These are phyloP conservation scores for Trypanosoma boissoni DNA, from an alignment of 208 protist genomes.

Conservation along the genomic window DNA sequence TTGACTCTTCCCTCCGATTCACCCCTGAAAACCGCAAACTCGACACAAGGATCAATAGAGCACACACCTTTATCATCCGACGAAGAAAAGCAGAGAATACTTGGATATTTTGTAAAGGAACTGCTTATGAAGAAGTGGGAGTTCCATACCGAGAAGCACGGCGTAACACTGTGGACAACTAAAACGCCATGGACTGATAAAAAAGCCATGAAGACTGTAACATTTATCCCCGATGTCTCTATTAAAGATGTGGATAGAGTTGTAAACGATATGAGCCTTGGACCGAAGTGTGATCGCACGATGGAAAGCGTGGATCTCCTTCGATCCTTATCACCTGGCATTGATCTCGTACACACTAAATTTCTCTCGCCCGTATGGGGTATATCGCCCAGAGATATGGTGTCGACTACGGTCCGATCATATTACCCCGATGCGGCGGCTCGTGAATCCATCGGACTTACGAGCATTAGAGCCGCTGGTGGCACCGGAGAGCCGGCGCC, in stretches of 20 bases:
- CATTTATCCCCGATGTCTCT: constrained; percentile 26
- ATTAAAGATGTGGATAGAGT: constrained; percentile 29
- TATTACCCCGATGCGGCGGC: constrained; percentile 31
- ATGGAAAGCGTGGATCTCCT: constrained; percentile 17
- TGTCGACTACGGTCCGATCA: constrained; percentile 15
- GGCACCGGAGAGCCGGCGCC: not conserved
- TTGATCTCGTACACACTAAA: constrained; percentile 24
- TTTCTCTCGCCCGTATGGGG: constrained; percentile 23
- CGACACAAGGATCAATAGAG: not conserved
- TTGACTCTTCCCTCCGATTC: too few relatives aligned
- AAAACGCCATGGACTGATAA: constrained; percentile 21
- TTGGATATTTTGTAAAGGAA: constrained; percentile 27
- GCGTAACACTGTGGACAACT: constrained; percentile 19
- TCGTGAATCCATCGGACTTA: constrained; percentile 22
- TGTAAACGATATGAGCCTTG: constrained; percentile 24
- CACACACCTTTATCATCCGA: not conserved
- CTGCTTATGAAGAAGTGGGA: constrained; percentile 25
- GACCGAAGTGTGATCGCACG: constrained; percentile 12
- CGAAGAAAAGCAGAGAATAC: constrained; percentile 13
- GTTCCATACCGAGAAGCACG: constrained; percentile 12
- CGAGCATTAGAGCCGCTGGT: not conserved
- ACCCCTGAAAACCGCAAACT: constrained; percentile 13
- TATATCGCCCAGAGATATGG: constrained; percentile 28
- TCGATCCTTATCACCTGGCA: constrained; percentile 7
- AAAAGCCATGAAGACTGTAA: constrained; percentile 24